Evolutionary conservation across 129 eudicot species (phyloP), one percentile per base, ranked within the genome.

Genomic region (Helichrysum umbraculigerum): DNA sequence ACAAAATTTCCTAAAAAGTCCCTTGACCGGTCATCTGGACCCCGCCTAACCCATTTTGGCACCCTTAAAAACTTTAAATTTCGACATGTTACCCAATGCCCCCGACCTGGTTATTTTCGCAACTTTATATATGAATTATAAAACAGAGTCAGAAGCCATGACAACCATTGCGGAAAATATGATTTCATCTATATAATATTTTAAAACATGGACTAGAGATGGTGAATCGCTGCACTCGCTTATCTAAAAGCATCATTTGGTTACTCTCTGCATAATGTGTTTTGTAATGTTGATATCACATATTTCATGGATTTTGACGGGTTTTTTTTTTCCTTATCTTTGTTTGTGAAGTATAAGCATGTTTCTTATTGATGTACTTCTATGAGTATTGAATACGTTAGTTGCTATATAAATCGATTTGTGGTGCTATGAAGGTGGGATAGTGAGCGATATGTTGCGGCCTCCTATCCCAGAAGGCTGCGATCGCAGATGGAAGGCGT

Each of bases 381-480:
- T 60, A 22, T 2, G 11, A 10, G 7, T 59, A 28, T 22, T 14
- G 39, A 30, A 5, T 3, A 32, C 3, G 15, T 63, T 30, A 63
- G 12, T 33, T 63, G 6, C 7, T 12, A 29, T 30, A 22, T 14
- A 9, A 66, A 66, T 8, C 51, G 6, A 6, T 33, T 2, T 37
- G 22, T 66, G 14, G 8, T 35, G 71, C 21, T 66, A 35, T 8
- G 82, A 68, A 88, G 93, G 93, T 81, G 93, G 90, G 35, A 88
- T 88, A 73, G 86, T 88, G 68, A 88, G 72, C 69, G 83, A 83
- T 79, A 79, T 84, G 42, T 79, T 88, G 35, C 77, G 93, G 76
- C 93, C 90, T 64, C 82, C 87, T 11, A 77, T 88, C n/a, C 90
- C 93, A 3, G 86, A 82, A 70, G 76, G 76, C 7, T 88, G 90